Base-by-base conservation (phyloP, 768 basidiomycete species). In the Suillus sp. region DNA sequence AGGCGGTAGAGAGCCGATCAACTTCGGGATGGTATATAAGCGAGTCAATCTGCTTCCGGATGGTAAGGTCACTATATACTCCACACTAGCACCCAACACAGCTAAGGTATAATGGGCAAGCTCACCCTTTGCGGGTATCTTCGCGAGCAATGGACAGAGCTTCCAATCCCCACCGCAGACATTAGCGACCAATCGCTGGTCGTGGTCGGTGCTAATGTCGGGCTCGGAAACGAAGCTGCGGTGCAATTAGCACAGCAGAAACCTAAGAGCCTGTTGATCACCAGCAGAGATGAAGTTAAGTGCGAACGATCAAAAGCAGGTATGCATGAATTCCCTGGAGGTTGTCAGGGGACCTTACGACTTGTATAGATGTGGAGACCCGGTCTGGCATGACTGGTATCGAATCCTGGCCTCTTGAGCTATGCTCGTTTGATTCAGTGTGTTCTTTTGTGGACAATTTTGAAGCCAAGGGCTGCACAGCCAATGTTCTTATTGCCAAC, bases 391-490 rank as follows among this genome's bases (percentile, higher is more conserved):
- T 38, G 34, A 60, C 58, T 20, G 43, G 54, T 13, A 51, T 72
- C 20, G 71, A 74, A 30, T 68, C 70, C 18, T 79, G 78, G 78
- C 59, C 70, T 22, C 65, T 79, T 47, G 79, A 80, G 47, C 61
- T 80, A 48, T 47, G 62, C 5, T 71, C 68, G 20, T 78, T 79
- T 42, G 70, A 68, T 14, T 77, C 75, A 37, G 74, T 79, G 50
- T 67, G 65, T 40, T 68, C 60, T 35, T 79, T 79, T 63, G 74
- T 64, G 37, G 68, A 72, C 50, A 65, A 65, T 34, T 63, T 72
- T 40, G 72, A 78, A 35, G 58, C 35, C 22, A 75, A 78, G 45
- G 66, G 62, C 13, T 57, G 65, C n/a, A 61, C 69, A n/a, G 59
- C 76, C 30, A 70, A 77, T 18, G 68, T 72, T 9, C 60, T 80